Percentiles rank a stretch among this genome's conserved stretches.
These are phyloP conservation scores for Tricholoma terreum DNA, from an alignment of 768 basidiomycete species.

Conservation along the genomic window DNA sequence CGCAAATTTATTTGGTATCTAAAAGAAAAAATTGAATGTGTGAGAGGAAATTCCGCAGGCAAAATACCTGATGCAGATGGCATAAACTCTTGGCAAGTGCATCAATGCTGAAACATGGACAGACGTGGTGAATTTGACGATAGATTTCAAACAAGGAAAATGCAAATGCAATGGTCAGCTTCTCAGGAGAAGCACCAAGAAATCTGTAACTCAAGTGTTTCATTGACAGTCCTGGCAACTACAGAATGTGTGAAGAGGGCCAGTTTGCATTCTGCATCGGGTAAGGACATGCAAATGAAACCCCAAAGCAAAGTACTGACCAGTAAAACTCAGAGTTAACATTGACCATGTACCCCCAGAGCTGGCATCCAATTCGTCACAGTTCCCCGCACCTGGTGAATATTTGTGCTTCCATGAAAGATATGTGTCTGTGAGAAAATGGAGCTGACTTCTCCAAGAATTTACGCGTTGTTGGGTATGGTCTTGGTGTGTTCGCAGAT, in stretches of 20 bases:
- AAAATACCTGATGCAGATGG: no score
- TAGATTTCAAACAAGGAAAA: not conserved
- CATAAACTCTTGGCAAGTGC: not conserved
- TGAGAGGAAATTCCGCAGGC: no score
- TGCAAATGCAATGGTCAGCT: not conserved
- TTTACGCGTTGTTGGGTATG: not conserved
- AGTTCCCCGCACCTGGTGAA: not conserved
- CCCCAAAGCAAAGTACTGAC: no score
- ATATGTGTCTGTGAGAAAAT: not conserved
- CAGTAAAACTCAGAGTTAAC: no score
- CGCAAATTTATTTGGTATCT: no score
- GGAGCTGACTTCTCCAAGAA: not conserved
- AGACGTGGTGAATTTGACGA: not conserved
- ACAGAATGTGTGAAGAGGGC: no score
- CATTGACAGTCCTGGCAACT: not conserved
- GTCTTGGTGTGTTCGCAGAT: no score
- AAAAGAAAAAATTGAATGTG: no score
- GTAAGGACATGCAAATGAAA: not conserved
- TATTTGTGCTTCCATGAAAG: no score
- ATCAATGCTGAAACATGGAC: not conserved
- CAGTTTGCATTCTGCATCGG: not conserved
- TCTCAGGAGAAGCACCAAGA: no score
- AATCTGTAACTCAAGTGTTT: not conserved
- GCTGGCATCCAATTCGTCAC: no score
- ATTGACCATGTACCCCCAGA: no score